These are phyloP conservation scores for Botrytis medusae DNA, from an alignment of 2,329 filamentous ascomycete species.

Conservation along the genomic window DNA sequence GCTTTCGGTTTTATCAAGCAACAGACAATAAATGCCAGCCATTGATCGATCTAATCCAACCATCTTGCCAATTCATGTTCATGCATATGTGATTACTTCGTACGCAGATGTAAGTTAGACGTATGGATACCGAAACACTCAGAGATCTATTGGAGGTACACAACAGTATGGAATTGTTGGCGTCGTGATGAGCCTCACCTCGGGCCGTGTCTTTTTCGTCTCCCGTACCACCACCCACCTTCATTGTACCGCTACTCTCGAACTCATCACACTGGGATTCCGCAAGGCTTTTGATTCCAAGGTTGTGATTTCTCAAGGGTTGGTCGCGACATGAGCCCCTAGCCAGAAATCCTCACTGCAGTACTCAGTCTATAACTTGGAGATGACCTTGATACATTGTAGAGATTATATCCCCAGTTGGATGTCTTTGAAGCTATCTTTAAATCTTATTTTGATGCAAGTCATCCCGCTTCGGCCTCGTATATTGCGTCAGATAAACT, in stretches of 20 bases:
- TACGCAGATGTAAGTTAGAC: background rate
- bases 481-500: background rate
- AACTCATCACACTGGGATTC: background rate
- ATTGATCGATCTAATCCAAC: background rate
- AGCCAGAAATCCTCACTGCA: background rate
- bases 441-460: background rate
- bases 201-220: background rate
- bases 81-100: background rate
- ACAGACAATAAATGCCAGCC: background rate
- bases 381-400: background rate
- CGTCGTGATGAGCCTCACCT: background rate
- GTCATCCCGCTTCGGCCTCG: background rate
- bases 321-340: background rate
- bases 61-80: background rate
- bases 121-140: background rate
- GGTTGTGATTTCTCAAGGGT: background rate
- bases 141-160: background rate
- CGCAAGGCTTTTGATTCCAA: background rate
- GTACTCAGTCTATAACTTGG: background rate
- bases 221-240: background rate
- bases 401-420: background rate
- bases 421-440: background rate
- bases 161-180: background rate
- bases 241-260: background rate
- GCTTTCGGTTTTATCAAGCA: background rate